phyloP scores from a whole-genome alignment of 768 basidiomycete genomes.

The Pisolithus albus region DNA sequence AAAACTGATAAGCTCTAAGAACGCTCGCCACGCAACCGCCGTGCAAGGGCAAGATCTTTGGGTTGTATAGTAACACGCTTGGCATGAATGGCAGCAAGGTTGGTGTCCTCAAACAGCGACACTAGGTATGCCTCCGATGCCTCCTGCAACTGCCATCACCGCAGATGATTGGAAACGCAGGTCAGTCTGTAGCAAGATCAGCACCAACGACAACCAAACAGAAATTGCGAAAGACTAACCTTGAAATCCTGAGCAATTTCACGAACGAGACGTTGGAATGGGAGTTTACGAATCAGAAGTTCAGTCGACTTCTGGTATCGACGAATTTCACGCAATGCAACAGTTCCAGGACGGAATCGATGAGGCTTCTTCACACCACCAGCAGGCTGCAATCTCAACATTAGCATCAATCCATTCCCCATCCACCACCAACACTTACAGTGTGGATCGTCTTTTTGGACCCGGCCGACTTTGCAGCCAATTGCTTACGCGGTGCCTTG shows the following conservation, averaged over 20 bases:
- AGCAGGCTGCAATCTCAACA: slow-evolving; percentile 37
- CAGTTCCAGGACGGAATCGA: slow-evolving; percentile 77
- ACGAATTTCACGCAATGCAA: slow-evolving; percentile 85
- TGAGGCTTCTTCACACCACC: slow-evolving; percentile 95
- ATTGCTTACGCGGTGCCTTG: slow-evolving; percentile 66
- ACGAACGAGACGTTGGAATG: slow-evolving; percentile 84
- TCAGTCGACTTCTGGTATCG: slow-evolving; percentile 87
- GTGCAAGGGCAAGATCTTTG: slow-evolving; percentile 72
- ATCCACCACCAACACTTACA: slow-evolving; percentile 23
- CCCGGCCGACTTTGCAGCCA: slow-evolving; percentile 56
- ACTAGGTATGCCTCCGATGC: slow-evolving; percentile 80
- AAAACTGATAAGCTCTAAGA: slow-evolving; percentile 35
- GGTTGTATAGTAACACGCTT: slow-evolving; percentile 78
- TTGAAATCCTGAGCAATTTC: slow-evolving; percentile 93
- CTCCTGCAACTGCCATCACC: slow-evolving; percentile 81
- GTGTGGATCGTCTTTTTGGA: slow-evolving; percentile 45
- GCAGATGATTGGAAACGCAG: slow-evolving; percentile 89
- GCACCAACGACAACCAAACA: not conserved
- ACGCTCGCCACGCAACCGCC: slow-evolving; percentile 72
- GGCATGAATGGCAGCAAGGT: slow-evolving; percentile 75
- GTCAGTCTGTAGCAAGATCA: slow-evolving; percentile 43
- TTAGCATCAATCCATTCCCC: not conserved
- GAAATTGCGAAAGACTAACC: slow-evolving; percentile 33
- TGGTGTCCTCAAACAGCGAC: slow-evolving; percentile 73
- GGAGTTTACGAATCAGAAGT: slow-evolving; percentile 79